These are phyloP conservation scores for Sporothrix euskadiensis DNA, from an alignment of 2,329 filamentous ascomycete genomes.

Conservation along the genomic window DNA sequence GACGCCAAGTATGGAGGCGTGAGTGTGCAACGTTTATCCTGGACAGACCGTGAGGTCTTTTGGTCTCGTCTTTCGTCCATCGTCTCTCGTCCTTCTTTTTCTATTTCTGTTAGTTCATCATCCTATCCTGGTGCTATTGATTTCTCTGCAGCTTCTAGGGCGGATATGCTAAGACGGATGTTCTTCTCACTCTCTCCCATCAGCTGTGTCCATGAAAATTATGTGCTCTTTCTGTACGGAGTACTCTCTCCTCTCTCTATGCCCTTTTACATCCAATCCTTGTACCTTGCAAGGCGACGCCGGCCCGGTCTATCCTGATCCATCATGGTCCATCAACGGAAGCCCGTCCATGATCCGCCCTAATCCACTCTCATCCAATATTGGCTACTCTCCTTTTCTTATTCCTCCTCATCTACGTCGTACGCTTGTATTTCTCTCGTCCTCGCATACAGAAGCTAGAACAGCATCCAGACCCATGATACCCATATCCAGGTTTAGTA, in stretches of 20 bases:
- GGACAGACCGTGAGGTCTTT: not conserved
- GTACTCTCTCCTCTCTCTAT: too few species aligned
- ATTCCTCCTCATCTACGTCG: not conserved
- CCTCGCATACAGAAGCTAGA: not conserved
- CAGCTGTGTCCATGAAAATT: not conserved
- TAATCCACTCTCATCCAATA: too few species aligned
- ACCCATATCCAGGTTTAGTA: too few species aligned
- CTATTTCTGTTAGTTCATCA: not conserved
- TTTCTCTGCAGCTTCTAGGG: not conserved
- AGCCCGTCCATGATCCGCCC: too few species aligned
- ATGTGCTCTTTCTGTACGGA: not conserved
- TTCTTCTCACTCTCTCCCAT: not conserved
- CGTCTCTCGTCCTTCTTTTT: not conserved
- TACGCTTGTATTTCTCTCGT: not conserved
- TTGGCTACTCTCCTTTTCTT: too few species aligned
- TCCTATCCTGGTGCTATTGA: not conserved
- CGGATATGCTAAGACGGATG: not conserved
- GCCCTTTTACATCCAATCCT: too few species aligned
- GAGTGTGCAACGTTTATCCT: not conserved
- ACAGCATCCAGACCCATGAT: not conserved
- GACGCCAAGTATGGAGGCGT: not conserved
- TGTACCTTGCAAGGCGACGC: not conserved
- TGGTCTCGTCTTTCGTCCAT: not conserved
- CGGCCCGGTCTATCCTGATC: not conserved
- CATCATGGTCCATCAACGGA: not conserved